phyloP scores from a whole-genome alignment of 2,329 filamentous ascomycete species.

The Anthostomella pinea region DNA sequence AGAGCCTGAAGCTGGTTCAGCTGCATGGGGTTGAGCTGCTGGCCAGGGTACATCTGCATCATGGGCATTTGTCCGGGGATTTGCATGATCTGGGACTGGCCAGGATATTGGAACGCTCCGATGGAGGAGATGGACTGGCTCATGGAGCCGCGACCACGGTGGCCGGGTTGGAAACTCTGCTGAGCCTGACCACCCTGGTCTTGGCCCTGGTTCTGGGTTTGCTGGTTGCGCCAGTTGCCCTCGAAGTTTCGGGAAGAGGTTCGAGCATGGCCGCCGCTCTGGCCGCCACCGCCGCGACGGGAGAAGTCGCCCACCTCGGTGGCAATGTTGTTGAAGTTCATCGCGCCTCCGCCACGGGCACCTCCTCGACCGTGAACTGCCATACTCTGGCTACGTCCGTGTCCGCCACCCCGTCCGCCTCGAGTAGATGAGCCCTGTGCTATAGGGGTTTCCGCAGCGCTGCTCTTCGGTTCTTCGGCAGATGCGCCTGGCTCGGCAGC shows the following conservation, averaged over 20 bases:
- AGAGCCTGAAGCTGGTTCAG: constrained; percentile 88
- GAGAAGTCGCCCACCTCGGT: constrained; percentile 63
- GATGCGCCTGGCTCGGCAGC: constrained; percentile 55
- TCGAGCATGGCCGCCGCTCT: constrained; percentile 70
- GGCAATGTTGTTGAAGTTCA: too few relatives aligned
- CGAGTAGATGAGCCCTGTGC: constrained; percentile 44
- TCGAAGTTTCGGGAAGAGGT: constrained; percentile 92
- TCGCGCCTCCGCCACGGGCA: constrained; percentile 60
- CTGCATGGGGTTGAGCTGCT: constrained; percentile 84
- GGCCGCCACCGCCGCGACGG: constrained; percentile 68
- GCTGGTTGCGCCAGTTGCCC: constrained; percentile 88
- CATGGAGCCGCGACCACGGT: constrained; percentile 81
- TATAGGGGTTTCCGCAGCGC: constrained; percentile 39
- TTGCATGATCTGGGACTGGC: constrained; percentile 84
- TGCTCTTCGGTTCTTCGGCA: constrained; percentile 55
- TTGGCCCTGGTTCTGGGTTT: constrained; percentile 64
- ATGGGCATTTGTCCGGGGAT: constrained; percentile 81
- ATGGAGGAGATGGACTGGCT: constrained; percentile 81
- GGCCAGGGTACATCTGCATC: constrained; percentile 79
- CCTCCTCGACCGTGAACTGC: constrained; percentile 70
- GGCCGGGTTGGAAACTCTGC: constrained; percentile 85
- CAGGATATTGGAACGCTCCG: constrained; percentile 84
- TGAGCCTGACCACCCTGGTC: constrained; percentile 53
- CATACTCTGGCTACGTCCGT: constrained; percentile 88
- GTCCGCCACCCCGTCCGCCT: constrained; percentile 55